Conservation (phyloP, 768 basidiomycete genomes). For the Rhodotorula diobovata region DNA sequence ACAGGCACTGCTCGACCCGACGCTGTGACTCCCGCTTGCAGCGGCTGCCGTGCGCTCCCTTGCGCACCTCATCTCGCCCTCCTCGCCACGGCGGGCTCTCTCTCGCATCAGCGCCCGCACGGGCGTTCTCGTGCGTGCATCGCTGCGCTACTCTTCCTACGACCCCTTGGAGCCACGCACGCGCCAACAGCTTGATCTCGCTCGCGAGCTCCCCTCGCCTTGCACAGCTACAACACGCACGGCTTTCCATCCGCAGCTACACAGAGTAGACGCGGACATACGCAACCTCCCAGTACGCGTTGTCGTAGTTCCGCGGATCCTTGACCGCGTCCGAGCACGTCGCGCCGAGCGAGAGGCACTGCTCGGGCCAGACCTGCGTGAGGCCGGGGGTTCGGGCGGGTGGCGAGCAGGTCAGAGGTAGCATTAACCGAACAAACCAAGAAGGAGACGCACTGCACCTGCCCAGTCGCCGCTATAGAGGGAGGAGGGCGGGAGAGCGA, state of each 20-base stretch:
- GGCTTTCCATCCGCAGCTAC: neutral
- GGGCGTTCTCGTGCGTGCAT: too few species aligned
- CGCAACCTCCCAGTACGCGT: slow-evolving; percentile 19
- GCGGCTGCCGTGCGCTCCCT: too few species aligned
- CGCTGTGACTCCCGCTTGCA: too few species aligned
- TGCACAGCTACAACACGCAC: neutral
- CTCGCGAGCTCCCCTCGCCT: neutral
- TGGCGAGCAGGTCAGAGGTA: neutral
- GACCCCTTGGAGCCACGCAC: too few species aligned
- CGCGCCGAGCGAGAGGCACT: neutral
- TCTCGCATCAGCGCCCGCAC: too few species aligned
- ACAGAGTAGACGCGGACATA: slow-evolving; percentile 15
- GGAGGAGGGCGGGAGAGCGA: neutral
- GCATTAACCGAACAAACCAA: too few species aligned
- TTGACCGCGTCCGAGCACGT: slow-evolving; percentile 17
- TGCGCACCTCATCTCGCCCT: too few species aligned
- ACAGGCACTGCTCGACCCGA: too few species aligned
- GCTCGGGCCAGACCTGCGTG: neutral
- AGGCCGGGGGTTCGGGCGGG: too few species aligned
- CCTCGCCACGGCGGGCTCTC: too few species aligned
- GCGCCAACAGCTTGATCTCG: too few species aligned
- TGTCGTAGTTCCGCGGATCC: slow-evolving; percentile 12
- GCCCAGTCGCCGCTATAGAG: slow-evolving; percentile 27
- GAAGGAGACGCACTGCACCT: slow-evolving; percentile 6
- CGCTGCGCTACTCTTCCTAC: too few species aligned